Base-by-base conservation (phyloP, 2,329 filamentous ascomycete species). In the Pseudonectria foliicola region DNA sequence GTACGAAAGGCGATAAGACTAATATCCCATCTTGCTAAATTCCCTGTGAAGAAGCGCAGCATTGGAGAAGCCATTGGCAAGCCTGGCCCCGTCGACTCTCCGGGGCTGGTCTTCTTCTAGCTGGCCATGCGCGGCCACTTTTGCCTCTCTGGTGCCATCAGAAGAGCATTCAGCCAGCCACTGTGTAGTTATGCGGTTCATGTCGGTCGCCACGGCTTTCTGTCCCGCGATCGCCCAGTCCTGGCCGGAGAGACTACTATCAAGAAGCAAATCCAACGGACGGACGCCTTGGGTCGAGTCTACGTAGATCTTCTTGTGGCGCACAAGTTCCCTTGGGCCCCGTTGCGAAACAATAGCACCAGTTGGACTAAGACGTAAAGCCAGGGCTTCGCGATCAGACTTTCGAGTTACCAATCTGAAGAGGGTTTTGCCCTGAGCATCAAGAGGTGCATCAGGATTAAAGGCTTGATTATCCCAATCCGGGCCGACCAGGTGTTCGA, bases 391-490 rank as follows among this genome's bases (percentile, higher is more conserved):
- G 14, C 0, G 40, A 34, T 3, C 52, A 44, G 6, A 35, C 21
- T 5, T 31, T 35, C 4, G 43, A 0, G 52, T 42, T 8, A 38
- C 29, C 6, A 60, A 39, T 1, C 24, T 39, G 6, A 60, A 35
- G 3, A 61, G 15, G 5, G 23, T 34, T 2, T 26, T 26, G 1
- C 45, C 51, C 6, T 35, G 24, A 3, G 25, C 13, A 21, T 43
- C 31, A 2, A 62, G 14, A 0, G 59, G 59, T 1, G 60, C 59
- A 12, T 61, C 54, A 2, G 23, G 2, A 31, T 64, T 63, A 44
- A 59, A 60, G 0, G 12, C 37, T 0, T 10, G 21, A 0, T 23
- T 34, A 2, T 50, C 25, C 56, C 57, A 60, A 1, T 46, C 28
- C 2, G 49, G 40, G 8, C 18, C 18, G n/a, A 55, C 59, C 3